Evolutionary conservation across 177 flowering plant species (phyloP).

Genomic region (Vitis hybrid): DNA sequence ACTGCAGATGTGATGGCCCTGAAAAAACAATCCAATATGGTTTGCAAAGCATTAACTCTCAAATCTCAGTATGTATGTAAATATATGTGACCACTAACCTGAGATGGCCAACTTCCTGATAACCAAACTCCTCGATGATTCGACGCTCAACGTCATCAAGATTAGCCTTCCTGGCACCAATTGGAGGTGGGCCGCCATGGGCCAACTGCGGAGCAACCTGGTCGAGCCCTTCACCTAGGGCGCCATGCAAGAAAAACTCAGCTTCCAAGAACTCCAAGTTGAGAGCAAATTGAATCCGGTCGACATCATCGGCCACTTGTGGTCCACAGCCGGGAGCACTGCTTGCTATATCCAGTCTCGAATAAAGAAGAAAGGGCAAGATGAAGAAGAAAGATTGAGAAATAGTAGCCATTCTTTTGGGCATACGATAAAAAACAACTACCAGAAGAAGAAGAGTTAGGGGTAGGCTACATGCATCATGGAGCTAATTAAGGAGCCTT

Average conservation of each 20-base stretch:
- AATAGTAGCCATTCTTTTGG: too few relatives aligned
- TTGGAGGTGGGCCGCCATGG: slow-evolving; percentile 28
- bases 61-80: too few relatives aligned
- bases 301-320: slow-evolving; percentile 8
- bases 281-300: slow-evolving; percentile 22
- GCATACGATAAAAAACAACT: too few relatives aligned
- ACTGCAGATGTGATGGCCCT: slow-evolving; percentile 17
- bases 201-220: slow-evolving; percentile 12
- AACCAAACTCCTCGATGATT: slow-evolving; percentile 26
- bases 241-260: slow-evolving; percentile 28
- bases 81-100: slow-evolving; percentile 12
- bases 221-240: slow-evolving; percentile 29
- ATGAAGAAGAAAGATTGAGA: background rate
- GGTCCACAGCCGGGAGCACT: slow-evolving; percentile 4
- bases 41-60: too few relatives aligned
- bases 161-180: slow-evolving; percentile 27
- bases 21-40: background rate
- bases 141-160: slow-evolving; percentile 15
- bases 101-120: slow-evolving; percentile 33
- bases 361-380: too few relatives aligned
- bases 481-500: too few relatives aligned
- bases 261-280: slow-evolving; percentile 34
- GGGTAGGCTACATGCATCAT: too few relatives aligned
- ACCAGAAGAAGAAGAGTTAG: too few relatives aligned
- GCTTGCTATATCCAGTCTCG: too few relatives aligned